phyloP scores from a whole-genome alignment of 2,329 filamentous ascomycete species.

The Zymoseptoria brevis region DNA sequence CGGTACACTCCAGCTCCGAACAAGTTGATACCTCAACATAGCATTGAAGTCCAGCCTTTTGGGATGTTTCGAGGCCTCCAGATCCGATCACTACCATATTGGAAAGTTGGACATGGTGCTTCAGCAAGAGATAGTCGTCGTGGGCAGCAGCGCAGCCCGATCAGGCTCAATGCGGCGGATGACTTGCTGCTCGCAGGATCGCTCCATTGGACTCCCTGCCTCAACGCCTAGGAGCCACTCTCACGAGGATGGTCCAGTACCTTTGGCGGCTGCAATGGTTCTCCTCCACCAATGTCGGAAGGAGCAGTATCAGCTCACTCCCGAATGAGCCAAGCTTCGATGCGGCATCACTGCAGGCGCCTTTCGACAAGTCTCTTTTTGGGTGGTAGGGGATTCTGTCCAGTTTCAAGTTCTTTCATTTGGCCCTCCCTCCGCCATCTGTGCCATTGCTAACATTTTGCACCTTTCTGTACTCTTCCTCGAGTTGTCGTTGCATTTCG shows the following conservation, averaged over 20 bases:
- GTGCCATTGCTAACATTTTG: constrained; percentile 62
- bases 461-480: constrained; percentile 82
- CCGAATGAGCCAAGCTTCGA: neutral
- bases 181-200: too few relatives aligned
- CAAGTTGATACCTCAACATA: neutral
- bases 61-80: neutral
- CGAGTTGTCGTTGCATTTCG: constrained; percentile 76
- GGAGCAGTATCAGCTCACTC: neutral
- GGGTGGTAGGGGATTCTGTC: neutral
- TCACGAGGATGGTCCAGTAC: too few relatives aligned
- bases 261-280: too few relatives aligned
- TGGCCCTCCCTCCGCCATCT: constrained; percentile 16
- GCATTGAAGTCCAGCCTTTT: neutral
- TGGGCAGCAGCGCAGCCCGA: too few relatives aligned
- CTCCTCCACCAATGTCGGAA: too few relatives aligned
- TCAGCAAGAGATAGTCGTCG: too few relatives aligned
- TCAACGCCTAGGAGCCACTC: too few relatives aligned
- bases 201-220: too few relatives aligned
- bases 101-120: neutral
- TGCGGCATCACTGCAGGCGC: neutral
- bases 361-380: neutral
- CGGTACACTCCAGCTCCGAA: neutral
- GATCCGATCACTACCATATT: neutral
- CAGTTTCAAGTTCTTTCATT: constrained; percentile 5
- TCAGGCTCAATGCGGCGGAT: too few relatives aligned